Evolutionary conservation across 805 yeast genomes (phyloP), one percentile per base, ranked within the genome.

Genomic region (Candida coquimbonensis): DNA sequence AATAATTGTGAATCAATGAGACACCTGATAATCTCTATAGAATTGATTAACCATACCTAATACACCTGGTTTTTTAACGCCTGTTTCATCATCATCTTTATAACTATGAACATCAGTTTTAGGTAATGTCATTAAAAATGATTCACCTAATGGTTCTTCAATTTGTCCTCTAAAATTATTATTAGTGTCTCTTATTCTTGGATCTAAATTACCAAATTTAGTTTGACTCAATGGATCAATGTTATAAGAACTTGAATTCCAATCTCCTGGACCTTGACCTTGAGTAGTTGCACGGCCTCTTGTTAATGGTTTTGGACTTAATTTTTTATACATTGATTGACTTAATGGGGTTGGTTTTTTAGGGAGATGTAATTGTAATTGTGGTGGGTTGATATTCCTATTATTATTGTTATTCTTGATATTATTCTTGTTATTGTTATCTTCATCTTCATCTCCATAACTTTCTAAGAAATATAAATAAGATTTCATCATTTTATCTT

Each of bases 401-500:
- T 45, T 49, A 9, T 56, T 56, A 38, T 56, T 55, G 17, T 60
- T 48, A 32, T 53, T 21, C 24, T 32, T 33, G 19, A 44, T 7
- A 31, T 43, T 8, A 31, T 45, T 50, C 27, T 45, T 49, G 7
- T 56, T 56, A 39, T 56, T 55, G 16, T 59, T 48, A 32, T 51
- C 65, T 27, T 62, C 66, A 9, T 45, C 41, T 36, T 59, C 64
- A 45, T 69, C 70, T 6, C 81, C 90, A 63, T 89, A 89, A 54
- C 89, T 87, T 57, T 89, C 96, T 55, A 89, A 67, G 60, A 90
- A 90, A 61, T 88, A 82, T 66, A 90, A 69, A 61, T 88, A 90
- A 1, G 96, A 87, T 55, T 87, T 87, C 66, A 87, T 78, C 96
- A 91, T 90, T 61, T 91, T 90, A 56, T 89, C 93, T 46, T 78